These are phyloP conservation scores for Pleurotus sapidus DNA, from an alignment of 768 basidiomycete species.

Conservation along the genomic window DNA sequence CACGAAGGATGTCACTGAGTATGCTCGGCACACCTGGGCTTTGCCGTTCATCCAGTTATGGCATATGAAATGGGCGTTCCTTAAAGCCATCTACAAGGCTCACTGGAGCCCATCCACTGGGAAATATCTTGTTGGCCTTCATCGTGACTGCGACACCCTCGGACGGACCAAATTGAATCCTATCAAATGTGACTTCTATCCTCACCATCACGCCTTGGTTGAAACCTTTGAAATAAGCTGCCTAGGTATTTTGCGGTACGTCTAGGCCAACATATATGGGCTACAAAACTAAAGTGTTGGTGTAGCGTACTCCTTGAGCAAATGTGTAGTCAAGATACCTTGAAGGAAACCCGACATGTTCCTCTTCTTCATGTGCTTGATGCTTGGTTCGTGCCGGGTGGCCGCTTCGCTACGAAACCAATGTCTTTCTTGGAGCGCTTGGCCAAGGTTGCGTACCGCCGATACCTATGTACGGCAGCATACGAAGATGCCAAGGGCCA, in stretches of 20 bases:
- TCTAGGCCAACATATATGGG: no score
- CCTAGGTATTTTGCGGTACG: conserved; percentile 9
- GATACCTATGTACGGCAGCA: conserved; percentile 8
- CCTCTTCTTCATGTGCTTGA: background rate
- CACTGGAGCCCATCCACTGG: conserved; percentile 8
- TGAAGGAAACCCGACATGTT: no score
- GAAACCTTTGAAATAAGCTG: conserved; percentile 12
- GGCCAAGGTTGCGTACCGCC: background rate
- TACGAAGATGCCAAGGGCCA: conserved; percentile 8
- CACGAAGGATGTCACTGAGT: background rate
- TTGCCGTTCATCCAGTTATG: conserved; percentile 17
- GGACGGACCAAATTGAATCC: conserved; percentile 12
- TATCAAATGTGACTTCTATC: conserved; percentile 15
- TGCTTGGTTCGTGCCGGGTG: background rate
- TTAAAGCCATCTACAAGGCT: conserved; percentile 13
- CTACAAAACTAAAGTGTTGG: no score
- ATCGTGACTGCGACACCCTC: background rate
- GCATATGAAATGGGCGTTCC: conserved; percentile 17
- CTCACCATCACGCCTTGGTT: conserved; percentile 12
- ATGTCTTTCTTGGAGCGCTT: background rate
- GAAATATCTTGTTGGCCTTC: conserved; percentile 7
- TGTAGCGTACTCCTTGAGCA: no score
- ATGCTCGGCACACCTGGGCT: conserved; percentile 12
- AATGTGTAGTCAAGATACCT: no score
- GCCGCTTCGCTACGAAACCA: background rate